Evolutionary conservation across 1,284 basidiomycete species (phyloP).

Genomic region (Microbotryum scabiosae): DNA sequence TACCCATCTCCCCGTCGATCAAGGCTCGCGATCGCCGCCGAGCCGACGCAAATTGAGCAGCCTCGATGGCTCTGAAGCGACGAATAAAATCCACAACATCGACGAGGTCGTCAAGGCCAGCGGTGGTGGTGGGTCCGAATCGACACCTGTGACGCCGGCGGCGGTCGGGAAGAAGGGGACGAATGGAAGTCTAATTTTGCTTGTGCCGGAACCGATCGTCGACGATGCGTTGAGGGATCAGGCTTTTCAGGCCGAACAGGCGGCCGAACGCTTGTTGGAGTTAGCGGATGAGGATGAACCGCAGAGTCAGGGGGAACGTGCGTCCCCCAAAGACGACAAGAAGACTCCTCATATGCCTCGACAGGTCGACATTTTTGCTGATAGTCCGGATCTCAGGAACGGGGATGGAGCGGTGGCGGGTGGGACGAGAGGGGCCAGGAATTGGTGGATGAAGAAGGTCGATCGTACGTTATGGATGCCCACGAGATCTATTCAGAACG

Average conservation of each 20-base stretch:
- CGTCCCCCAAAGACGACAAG: neutral
- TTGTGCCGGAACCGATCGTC: constrained; percentile 50
- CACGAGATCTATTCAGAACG: too few relatives aligned
- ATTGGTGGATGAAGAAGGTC: constrained; percentile 19
- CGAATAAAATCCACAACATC: too few relatives aligned
- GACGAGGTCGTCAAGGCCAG: too few relatives aligned
- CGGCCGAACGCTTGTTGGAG: constrained; percentile 51
- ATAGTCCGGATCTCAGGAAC: constrained; percentile 24
- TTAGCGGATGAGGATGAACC: constrained; percentile 10
- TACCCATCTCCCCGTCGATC: too few relatives aligned
- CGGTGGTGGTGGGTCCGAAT: too few relatives aligned
- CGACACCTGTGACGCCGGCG: too few relatives aligned
- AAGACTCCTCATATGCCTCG: too few relatives aligned
- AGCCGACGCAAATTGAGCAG: too few relatives aligned
- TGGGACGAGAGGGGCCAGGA: neutral
- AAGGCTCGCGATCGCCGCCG: too few relatives aligned
- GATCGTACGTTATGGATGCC: constrained; percentile 7
- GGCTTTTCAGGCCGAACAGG: constrained; percentile 78
- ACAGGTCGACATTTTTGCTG: constrained; percentile 14
- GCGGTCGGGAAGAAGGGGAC: too few relatives aligned
- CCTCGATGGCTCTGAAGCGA: too few relatives aligned
- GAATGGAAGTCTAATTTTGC: neutral
- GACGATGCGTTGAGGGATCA: constrained; percentile 75
- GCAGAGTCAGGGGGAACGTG: neutral
- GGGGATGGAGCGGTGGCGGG: neutral